Evolutionary conservation across 1,284 basidiomycete species (phyloP), one percentile per base, ranked within the genome.

Genomic region (Golubevia sp.): DNA sequence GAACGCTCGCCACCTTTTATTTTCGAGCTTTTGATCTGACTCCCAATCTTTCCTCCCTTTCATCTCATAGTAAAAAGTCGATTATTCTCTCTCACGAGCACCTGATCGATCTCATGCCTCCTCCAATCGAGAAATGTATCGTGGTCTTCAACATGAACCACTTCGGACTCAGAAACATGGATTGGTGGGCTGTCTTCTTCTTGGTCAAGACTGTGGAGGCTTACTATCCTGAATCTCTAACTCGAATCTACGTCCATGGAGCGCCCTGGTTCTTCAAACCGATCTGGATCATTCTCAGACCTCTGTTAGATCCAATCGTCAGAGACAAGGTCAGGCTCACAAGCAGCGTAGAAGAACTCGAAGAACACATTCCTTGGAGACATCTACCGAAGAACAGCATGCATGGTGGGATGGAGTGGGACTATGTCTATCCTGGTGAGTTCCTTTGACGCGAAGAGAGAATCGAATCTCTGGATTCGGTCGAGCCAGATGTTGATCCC

Each of bases 181-280:
- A 79, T 60, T 64, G 61, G 61, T 66, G 67, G 67, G 62, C 60
- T 58, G 77, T 79, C n/a, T 73, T 79, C 30, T 77, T 76, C 58
- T 74, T 79, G 71, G 77, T 77, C 52, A 79, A 79, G 64, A 76
- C 75, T 11, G 73, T 79, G 69, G 75, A 77, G 50, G 66, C 64
- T 23, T 77, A 73, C 62, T 79, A 77, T 38, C 74, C 70, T 1
- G 76, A 79, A 55, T 76, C 73, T 8, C 52, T 77, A 23, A 70
- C 76, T n/a, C 38, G 76, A 2, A 67, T 79, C 26, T 77, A 77
- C 34, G 75, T 77, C 11, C 76, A 77, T 58, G 67, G 73, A 48
- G 72, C 77, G 21, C 77, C 77, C 1, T 79, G 77, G 77, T 74
- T 79, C 66, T 79, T 79, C 55, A 75, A 73, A 56, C 74, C 74